Base-by-base conservation (phyloP, 2,329 filamentous ascomycete species). In the Amylocarpus encephaloides region DNA sequence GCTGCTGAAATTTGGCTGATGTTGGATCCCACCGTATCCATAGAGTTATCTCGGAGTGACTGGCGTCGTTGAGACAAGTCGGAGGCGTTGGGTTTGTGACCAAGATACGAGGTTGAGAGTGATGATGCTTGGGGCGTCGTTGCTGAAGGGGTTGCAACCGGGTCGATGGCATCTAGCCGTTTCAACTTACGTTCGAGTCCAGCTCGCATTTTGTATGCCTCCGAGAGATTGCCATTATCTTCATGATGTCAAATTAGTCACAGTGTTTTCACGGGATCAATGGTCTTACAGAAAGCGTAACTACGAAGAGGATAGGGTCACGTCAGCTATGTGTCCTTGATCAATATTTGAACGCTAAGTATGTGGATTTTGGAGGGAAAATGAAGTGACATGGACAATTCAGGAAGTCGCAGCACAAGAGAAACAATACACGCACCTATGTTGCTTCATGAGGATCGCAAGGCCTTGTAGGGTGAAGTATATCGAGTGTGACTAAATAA, bases 401-500 rank as follows among this genome's bases (percentile, higher is more conserved):
- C 9, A 22, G 9, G 13, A 36, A 5, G 12, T 15, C 29, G 26
- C 15, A 22, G 1, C 42, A 19, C 18, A 6, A 12, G 12, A 10
- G 15, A 26, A n/a, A 19, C 9, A 16, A 6, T 13, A 22, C 6
- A 43, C 49, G 38, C 34, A 51, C 49, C 46, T 85, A 64, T 90
- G 87, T 67, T 89, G 85, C 70, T 92, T 92, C 87, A 91, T 91
- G 19, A 91, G 65, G 75, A 90, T 85, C 2, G 86, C 79, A 49
- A 91, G 70, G 12, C 81, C 81, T 62, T 91, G 86, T 15, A 91
- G 70, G 9, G 87, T 81, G 45, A 88, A 86, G 65, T 86, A 89
- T 15, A 89, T 83, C 1, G 85, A 88, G 61, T 89, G 86, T 12
- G 86, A 13, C 34, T 36, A 10, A 13, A 4, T 36, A 10, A 5